Percentiles rank a stretch among this genome's conserved stretches.
phyloP scores from a whole-genome alignment of 2,329 filamentous ascomycete species.

The Arthrobotrys entomopaga region DNA sequence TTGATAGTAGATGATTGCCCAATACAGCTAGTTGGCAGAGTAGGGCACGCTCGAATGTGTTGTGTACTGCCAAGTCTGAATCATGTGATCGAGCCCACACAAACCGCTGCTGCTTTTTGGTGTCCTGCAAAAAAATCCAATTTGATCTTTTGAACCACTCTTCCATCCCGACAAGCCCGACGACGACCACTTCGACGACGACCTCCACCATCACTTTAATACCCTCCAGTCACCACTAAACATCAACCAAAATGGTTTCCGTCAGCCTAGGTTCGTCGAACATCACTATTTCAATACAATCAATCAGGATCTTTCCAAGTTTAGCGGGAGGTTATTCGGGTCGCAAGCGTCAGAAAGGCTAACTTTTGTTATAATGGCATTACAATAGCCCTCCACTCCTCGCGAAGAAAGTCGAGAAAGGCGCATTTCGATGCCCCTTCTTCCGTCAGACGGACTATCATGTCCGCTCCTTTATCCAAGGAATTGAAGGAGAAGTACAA shows the following conservation, averaged over 20 bases:
- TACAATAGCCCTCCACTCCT: slow-evolving; percentile 74
- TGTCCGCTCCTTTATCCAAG: slow-evolving; percentile 95
- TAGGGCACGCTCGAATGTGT: slow-evolving; percentile 17
- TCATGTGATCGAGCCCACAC: slow-evolving; percentile 47
- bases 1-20: not conserved
- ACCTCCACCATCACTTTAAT: slow-evolving; percentile 19
- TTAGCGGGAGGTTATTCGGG: not conserved
- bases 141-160: slow-evolving; percentile 25
- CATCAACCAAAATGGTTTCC: slow-evolving; percentile 50
- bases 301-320: not conserved
- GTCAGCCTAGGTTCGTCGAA: slow-evolving; percentile 45
- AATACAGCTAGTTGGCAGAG: slow-evolving; percentile 2
- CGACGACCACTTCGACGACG: slow-evolving; percentile 28
- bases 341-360: slow-evolving; percentile 2
- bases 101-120: slow-evolving; percentile 22
- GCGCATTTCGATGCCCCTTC: slow-evolving; percentile 96
- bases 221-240: slow-evolving; percentile 8
- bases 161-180: slow-evolving; percentile 58
- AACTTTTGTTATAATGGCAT: slow-evolving; percentile 43
- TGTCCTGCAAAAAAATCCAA: slow-evolving; percentile 32
- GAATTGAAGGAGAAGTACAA: slow-evolving; percentile 99
- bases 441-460: slow-evolving; percentile 92
- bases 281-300: not conserved
- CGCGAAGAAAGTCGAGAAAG: slow-evolving; percentile 98
- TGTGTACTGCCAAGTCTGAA: slow-evolving; percentile 8